phyloP scores from a whole-genome alignment of 116 monocot genomes.

The Phalaenopsis hybrid region DNA sequence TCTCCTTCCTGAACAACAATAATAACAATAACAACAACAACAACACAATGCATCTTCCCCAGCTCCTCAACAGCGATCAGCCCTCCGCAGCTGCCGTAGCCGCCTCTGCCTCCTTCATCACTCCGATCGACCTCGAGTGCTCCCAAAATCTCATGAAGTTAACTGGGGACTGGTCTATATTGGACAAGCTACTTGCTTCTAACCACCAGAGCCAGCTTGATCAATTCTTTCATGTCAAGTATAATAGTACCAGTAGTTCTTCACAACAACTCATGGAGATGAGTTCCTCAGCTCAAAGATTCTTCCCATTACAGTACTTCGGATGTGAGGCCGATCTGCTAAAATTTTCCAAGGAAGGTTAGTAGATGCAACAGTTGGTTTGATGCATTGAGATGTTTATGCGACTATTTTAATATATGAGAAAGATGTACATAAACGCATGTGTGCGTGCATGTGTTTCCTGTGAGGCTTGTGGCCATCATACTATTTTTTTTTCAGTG shows the following conservation, averaged over 20 bases:
- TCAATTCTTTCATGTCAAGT: conserved; percentile 25
- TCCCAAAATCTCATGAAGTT: conserved; percentile 71
- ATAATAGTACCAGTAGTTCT: neutral
- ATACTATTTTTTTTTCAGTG: neutral
- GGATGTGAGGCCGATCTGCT: conserved; percentile 22
- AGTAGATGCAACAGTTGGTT: neutral
- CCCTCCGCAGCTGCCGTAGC: neutral
- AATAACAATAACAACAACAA: conserved; percentile 17
- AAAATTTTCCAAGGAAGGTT: conserved; percentile 22
- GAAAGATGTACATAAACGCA: conserved; percentile 1
- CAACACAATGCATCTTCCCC: conserved; percentile 43
- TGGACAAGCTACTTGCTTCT: conserved; percentile 35
- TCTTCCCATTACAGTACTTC: conserved; percentile 21
- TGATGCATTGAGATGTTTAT: neutral
- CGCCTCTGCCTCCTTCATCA: conserved; percentile 12
- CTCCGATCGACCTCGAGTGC: conserved; percentile 48
- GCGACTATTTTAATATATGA: neutral
- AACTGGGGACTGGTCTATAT: conserved; percentile 21
- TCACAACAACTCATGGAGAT: conserved; percentile 22
- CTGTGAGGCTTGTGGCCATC: neutral
- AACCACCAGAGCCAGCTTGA: conserved; percentile 24
- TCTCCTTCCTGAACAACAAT: conserved; percentile 25
- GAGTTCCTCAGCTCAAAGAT: conserved; percentile 13
- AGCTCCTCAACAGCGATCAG: conserved; percentile 44
- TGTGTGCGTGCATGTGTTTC: neutral